Conservation (phyloP, 768 basidiomycete species). For the Trametes gibbosa region DNA sequence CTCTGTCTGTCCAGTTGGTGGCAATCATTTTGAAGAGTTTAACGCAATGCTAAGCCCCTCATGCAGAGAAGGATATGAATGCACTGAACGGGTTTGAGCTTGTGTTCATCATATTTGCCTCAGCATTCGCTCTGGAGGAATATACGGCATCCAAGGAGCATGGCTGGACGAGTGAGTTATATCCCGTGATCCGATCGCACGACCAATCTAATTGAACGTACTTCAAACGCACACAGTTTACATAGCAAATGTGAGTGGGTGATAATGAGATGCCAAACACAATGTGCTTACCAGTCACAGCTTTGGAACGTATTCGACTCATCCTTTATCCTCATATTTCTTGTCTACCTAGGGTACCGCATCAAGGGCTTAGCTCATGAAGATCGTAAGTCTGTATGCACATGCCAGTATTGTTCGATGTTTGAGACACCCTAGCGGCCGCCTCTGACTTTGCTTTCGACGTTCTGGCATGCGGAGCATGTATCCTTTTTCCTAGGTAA, state of each 20-base stretch:
- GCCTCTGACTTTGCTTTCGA: constrained; percentile 74
- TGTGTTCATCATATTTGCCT: constrained; percentile 71
- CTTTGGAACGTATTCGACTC: constrained; percentile 93
- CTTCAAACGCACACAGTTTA: constrained; percentile 50
- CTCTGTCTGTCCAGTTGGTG: constrained; percentile 71
- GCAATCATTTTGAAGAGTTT: no score
- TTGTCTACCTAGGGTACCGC: constrained; percentile 65
- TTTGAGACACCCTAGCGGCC: constrained; percentile 29
- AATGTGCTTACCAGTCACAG: constrained; percentile 34
- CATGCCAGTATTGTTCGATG: no score
- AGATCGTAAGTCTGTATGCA: constrained; percentile 42
- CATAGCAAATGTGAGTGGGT: constrained; percentile 64
- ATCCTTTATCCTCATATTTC: constrained; percentile 65
- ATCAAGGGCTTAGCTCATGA: constrained; percentile 54
- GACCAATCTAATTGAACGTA: no score
- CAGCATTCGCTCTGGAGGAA: constrained; percentile 81
- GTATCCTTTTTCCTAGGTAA: constrained; percentile 80
- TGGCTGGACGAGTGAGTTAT: constrained; percentile 76
- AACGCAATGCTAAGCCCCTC: neutral
- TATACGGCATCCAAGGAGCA: constrained; percentile 86
- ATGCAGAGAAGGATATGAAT: constrained; percentile 53
- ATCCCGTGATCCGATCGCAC: no score
- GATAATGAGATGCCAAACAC: neutral
- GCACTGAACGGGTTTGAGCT: constrained; percentile 60
- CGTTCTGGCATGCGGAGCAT: constrained; percentile 79